Evolutionary conservation across 345 rosid genomes (phyloP).

Genomic region (Lepidium didymum): DNA sequence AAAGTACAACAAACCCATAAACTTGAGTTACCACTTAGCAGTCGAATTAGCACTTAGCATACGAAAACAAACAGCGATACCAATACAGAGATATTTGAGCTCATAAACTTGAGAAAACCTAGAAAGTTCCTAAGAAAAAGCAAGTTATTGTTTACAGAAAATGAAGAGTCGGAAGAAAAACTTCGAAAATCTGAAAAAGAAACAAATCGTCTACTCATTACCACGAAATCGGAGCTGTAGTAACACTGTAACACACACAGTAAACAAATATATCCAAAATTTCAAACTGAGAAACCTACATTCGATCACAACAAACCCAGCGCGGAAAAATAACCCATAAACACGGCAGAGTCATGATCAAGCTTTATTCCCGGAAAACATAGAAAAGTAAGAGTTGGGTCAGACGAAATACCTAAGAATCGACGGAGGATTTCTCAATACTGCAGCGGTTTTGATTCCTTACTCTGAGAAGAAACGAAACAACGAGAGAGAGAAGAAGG

Average conservation of each 20-base stretch:
- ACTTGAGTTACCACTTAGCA: too few relatives aligned
- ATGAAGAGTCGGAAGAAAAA: too few relatives aligned
- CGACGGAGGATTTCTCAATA: not conserved
- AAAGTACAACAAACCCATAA: not conserved
- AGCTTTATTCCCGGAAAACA: not conserved
- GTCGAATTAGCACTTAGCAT: not conserved
- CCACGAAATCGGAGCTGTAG: not conserved
- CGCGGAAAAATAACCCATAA: not conserved
- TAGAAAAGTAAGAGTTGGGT: not conserved
- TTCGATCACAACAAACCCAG: not conserved
- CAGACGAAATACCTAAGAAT: constrained; percentile 1
- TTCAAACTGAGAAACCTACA: not conserved
- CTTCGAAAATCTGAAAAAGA: not conserved
- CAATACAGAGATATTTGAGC: not conserved
- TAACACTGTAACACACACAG: not conserved
- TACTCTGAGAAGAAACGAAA: not conserved
- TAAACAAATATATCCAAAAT: not conserved
- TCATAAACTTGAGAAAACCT: too few relatives aligned
- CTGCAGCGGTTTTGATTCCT: not conserved
- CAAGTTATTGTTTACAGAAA: too few relatives aligned
- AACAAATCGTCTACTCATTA: not conserved
- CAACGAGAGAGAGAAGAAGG: not conserved
- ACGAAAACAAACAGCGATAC: not conserved
- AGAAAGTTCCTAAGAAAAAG: too few relatives aligned
- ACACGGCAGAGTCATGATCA: not conserved